Evolutionary conservation across 2,329 filamentous ascomycete species (phyloP).

Genomic region (Botryotinia calthae): DNA sequence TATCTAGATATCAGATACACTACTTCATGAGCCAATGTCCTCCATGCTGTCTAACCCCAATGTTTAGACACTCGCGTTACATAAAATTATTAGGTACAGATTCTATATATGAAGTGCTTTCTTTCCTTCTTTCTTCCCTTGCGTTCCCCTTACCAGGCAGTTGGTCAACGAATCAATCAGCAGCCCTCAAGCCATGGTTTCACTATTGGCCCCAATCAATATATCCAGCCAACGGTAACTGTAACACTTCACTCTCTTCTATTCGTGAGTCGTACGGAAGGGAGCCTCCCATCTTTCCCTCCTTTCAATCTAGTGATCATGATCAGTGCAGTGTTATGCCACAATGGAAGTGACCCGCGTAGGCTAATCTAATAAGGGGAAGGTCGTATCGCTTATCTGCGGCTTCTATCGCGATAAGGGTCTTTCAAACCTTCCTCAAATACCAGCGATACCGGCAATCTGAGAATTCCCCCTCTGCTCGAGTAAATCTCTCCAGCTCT

Average conservation of each 20-base stretch:
- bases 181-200: background rate
- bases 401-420: slow-evolving; percentile 14
- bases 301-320: background rate
- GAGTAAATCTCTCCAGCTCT: background rate
- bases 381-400: slow-evolving; percentile 11
- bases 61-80: background rate
- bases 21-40: background rate
- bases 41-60: background rate
- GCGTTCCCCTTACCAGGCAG: background rate
- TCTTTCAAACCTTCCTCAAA: background rate
- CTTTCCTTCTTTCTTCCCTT: background rate
- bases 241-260: background rate
- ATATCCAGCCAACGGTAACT: background rate
- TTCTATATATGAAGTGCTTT: background rate
- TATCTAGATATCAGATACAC: background rate
- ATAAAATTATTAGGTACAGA: background rate
- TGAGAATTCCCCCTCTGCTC: background rate
- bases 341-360: background rate
- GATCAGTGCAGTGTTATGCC: background rate
- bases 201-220: background rate
- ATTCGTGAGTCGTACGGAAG: background rate
- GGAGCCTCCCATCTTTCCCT: background rate
- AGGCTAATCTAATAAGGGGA: background rate
- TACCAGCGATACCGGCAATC: slow-evolving; percentile 12
- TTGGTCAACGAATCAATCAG: background rate